These are phyloP conservation scores for Domatiomyces catenatus DNA, from an alignment of 2,329 filamentous ascomycete species.

Conservation along the genomic window DNA sequence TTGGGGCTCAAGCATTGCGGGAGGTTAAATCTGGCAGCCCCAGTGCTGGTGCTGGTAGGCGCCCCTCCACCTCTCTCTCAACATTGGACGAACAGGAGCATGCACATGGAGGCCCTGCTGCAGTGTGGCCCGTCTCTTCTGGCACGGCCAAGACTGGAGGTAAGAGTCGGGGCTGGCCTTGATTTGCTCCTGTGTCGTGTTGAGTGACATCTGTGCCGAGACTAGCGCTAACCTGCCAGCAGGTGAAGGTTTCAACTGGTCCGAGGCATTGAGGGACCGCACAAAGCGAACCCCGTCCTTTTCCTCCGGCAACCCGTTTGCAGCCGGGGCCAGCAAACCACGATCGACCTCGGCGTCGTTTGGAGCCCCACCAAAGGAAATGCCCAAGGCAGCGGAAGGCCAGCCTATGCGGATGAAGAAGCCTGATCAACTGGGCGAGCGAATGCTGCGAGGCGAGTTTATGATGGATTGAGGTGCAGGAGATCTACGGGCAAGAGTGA, in stretches of 20 bases:
- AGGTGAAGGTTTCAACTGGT: slow-evolving; percentile 96
- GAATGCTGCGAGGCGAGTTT: slow-evolving; percentile 94
- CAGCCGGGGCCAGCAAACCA: slow-evolving; percentile 7
- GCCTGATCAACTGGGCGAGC: slow-evolving; percentile 89
- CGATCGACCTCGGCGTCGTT: slow-evolving; percentile 31
- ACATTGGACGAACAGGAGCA: slow-evolving; percentile 13
- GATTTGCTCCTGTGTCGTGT: slow-evolving; percentile 1
- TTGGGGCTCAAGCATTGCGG: slow-evolving; percentile 65
- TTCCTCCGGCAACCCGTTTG: slow-evolving; percentile 22
- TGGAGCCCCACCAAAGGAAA: slow-evolving; percentile 37
- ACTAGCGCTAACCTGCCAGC: slow-evolving; percentile 19
- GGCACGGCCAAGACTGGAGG: slow-evolving; percentile 24
- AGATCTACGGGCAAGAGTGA: background rate
- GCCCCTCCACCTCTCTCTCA: slow-evolving; percentile 34
- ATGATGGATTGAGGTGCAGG: slow-evolving; percentile 39
- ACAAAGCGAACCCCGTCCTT: slow-evolving; percentile 58
- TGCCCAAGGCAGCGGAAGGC: slow-evolving; percentile 21
- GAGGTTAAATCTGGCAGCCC: slow-evolving; percentile 50
- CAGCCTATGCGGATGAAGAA: slow-evolving; percentile 36
- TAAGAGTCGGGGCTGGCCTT: slow-evolving; percentile 43
- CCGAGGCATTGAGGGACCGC: slow-evolving; percentile 82
- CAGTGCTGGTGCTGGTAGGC: slow-evolving; percentile 49
- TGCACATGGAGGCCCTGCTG: background rate
- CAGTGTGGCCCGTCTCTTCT: slow-evolving; percentile 10
- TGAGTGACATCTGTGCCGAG: background rate